Percentiles rank a stretch among this genome's conserved stretches.
These are phyloP conservation scores for Apocynum venetum DNA, from an alignment of 257 asterid species.

Conservation along the genomic window DNA sequence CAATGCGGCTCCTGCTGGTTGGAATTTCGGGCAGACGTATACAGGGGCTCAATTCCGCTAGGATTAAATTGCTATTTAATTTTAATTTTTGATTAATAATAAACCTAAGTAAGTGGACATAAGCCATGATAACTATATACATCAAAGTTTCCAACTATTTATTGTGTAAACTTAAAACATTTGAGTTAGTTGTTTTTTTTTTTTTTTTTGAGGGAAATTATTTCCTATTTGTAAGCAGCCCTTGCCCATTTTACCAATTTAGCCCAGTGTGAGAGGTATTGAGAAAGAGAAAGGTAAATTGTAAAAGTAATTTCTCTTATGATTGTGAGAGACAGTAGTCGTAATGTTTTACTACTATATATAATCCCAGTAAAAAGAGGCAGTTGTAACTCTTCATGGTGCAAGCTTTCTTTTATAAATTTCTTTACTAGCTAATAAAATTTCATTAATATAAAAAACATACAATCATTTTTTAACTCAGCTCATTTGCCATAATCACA, in stretches of 20 bases:
- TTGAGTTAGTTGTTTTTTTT: too few relatives aligned
- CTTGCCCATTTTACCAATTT: background rate
- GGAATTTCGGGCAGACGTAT: slow-evolving; percentile 88
- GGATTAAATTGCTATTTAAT: background rate
- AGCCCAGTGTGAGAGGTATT: background rate
- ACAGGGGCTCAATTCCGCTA: slow-evolving; percentile 68
- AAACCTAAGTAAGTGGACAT: background rate
- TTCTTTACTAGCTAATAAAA: too few relatives aligned
- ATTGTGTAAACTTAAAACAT: background rate
- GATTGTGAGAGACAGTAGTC: background rate
- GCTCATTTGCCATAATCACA: too few relatives aligned
- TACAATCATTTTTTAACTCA: too few relatives aligned
- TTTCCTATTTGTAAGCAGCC: background rate
- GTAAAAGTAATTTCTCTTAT: background rate
- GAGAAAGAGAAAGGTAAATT: background rate
- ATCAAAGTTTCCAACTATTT: background rate
- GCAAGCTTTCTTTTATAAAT: too few relatives aligned
- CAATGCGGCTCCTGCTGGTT: slow-evolving; percentile 59
- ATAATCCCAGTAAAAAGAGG: too few relatives aligned
- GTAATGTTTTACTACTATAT: background rate
- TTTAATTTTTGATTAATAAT: background rate
- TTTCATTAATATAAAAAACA: too few relatives aligned
- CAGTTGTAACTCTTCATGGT: too few relatives aligned
- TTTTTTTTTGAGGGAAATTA: background rate
- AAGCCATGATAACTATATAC: background rate